These are phyloP conservation scores for Megacollybia marginata DNA, from an alignment of 768 basidiomycete species.

Conservation along the genomic window DNA sequence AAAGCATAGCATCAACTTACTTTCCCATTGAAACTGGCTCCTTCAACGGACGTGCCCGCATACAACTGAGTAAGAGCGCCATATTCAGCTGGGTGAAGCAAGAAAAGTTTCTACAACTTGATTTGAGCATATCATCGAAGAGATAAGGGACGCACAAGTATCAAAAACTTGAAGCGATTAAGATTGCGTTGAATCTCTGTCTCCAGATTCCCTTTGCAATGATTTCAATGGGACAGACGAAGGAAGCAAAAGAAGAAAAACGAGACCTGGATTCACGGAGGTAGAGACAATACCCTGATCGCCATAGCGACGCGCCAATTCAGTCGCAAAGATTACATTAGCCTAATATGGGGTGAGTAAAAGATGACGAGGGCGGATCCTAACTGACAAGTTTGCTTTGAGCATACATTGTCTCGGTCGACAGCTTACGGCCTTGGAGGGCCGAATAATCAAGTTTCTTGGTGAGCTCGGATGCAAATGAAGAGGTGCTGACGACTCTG, in stretches of 20 bases:
- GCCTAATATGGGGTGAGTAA: slow-evolving; percentile 24
- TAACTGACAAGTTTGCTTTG: slow-evolving; percentile 16
- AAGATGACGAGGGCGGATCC: neutral
- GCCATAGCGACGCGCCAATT: slow-evolving; percentile 35
- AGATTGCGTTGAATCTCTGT: slow-evolving; percentile 11
- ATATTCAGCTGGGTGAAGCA: slow-evolving; percentile 22
- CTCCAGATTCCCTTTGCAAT: neutral
- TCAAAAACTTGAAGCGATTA: neutral
- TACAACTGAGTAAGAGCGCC: slow-evolving; percentile 45
- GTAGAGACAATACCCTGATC: slow-evolving; percentile 36
- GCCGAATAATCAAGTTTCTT: slow-evolving; percentile 17
- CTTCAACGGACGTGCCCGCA: slow-evolving; percentile 38
- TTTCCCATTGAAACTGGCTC: slow-evolving; percentile 35
- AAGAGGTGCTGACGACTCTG: slow-evolving; percentile 25
- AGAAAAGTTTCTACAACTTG: neutral
- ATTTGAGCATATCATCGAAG: too few species aligned
- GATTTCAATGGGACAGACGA: neutral
- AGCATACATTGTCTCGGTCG: slow-evolving; percentile 7
- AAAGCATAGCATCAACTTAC: slow-evolving; percentile 17
- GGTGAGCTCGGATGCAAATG: slow-evolving; percentile 8
- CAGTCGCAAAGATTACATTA: slow-evolving; percentile 32
- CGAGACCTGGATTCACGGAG: slow-evolving; percentile 35
- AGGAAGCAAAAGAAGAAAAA: neutral
- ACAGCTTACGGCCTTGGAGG: slow-evolving; percentile 16
- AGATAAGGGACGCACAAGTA: slow-evolving; percentile 7